Evolutionary conservation across 2,329 filamentous ascomycete species (phyloP).

Genomic region (Aspergillus fischeri): DNA sequence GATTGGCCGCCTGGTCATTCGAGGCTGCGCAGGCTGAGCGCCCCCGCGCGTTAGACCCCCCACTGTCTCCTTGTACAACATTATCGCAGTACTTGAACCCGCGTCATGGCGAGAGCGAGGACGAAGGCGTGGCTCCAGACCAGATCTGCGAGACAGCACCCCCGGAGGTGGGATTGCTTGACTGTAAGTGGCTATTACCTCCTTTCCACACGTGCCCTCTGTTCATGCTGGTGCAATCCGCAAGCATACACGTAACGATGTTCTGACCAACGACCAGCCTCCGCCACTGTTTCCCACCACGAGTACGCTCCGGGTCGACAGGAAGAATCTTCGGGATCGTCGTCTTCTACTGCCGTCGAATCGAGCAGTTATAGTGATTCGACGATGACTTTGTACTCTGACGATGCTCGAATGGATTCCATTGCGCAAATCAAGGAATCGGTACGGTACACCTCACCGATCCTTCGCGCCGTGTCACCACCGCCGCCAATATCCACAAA

Average conservation of each 20-base stretch:
- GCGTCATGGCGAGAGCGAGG: constrained; percentile 20
- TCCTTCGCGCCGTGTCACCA: constrained; percentile 24
- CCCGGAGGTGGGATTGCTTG: constrained; percentile 9
- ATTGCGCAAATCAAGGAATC: constrained; percentile 31
- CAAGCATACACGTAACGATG: background rate
- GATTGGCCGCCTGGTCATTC: constrained; percentile 44
- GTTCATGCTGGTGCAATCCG: background rate
- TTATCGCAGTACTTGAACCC: constrained; percentile 20
- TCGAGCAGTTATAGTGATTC: constrained; percentile 33
- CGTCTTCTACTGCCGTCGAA: constrained; percentile 35
- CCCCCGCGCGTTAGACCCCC: constrained; percentile 31
- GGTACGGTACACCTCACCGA: constrained; percentile 28
- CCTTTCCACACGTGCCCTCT: background rate
- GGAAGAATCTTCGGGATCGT: constrained; percentile 24
- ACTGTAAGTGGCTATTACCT: constrained; percentile 14
- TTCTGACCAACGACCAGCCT: constrained; percentile 15
- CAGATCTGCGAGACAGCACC: constrained; percentile 11
- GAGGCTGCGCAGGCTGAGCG: constrained; percentile 32
- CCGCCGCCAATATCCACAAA: constrained; percentile 18
- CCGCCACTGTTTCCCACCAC: constrained; percentile 18
- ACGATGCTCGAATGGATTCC: constrained; percentile 24
- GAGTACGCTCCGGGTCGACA: constrained; percentile 23
- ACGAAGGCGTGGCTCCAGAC: constrained; percentile 13
- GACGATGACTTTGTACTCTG: constrained; percentile 31
- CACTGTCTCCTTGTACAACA: constrained; percentile 37